phyloP scores from a whole-genome alignment of 306 rosid species.

The Potentilla sterilis region DNA sequence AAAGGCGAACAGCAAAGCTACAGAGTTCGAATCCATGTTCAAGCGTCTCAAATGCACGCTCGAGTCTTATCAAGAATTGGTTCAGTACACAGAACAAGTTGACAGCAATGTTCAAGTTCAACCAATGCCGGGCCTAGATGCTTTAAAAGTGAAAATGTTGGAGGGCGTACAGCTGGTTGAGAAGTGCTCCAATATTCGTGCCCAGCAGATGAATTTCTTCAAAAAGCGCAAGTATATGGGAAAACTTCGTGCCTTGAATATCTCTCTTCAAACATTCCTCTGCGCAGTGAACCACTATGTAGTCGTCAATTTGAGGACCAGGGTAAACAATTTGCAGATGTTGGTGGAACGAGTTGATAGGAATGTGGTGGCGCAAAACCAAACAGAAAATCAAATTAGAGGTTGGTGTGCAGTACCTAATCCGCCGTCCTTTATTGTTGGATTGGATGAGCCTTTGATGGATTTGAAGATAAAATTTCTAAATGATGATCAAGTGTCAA shows the following conservation, averaged over 20 bases:
- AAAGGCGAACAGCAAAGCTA: constrained; percentile 18
- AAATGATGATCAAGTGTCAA: constrained; percentile 15
- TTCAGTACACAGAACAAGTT: constrained; percentile 13
- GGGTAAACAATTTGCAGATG: neutral
- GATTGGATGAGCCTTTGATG: constrained; percentile 38
- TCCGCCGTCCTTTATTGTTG: constrained; percentile 39
- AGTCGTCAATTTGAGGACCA: neutral
- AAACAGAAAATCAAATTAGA: neutral
- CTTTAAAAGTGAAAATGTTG: constrained; percentile 18
- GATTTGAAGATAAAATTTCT: constrained; percentile 47
- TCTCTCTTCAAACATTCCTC: constrained; percentile 19
- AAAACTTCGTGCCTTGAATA: constrained; percentile 30
- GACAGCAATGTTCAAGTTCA: constrained; percentile 16
- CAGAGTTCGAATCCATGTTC: constrained; percentile 26
- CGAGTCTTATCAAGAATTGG: constrained; percentile 5
- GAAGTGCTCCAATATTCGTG: constrained; percentile 25
- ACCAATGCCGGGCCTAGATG: constrained; percentile 16
- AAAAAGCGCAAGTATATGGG: constrained; percentile 15
- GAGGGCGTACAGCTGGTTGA: constrained; percentile 31
- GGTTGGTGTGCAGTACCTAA: constrained; percentile 34
- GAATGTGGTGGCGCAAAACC: neutral
- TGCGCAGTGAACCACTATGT: neutral
- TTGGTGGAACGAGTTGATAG: neutral
- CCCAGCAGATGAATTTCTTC: constrained; percentile 21
- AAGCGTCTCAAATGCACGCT: constrained; percentile 17